Conservation (phyloP, 2,329 filamentous ascomycete genomes). For the Byssothecium circinans region DNA sequence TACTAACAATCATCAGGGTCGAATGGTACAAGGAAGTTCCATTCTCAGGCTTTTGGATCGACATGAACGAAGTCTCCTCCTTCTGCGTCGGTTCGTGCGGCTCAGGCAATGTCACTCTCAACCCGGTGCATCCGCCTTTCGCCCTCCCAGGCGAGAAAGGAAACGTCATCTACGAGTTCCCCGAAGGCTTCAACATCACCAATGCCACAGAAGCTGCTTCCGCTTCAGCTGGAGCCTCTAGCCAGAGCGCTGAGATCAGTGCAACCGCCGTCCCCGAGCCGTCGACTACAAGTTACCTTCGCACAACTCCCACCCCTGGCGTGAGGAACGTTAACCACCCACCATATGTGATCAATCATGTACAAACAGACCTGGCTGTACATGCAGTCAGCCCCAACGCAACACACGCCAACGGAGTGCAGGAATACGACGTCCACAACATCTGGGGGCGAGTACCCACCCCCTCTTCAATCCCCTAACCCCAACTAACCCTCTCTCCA, state of each 20-base stretch:
- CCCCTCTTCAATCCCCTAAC: neutral
- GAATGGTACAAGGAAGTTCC: constrained; percentile 56
- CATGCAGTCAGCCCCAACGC: constrained; percentile 77
- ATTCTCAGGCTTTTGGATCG: constrained; percentile 61
- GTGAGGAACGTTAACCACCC: constrained; percentile 70
- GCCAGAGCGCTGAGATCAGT: constrained; percentile 51
- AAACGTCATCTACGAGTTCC: constrained; percentile 62
- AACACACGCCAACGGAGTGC: constrained; percentile 70
- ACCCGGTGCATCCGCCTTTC: constrained; percentile 70
- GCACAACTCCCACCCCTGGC: constrained; percentile 64
- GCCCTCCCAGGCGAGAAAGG: constrained; percentile 65
- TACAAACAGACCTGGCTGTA: constrained; percentile 68
- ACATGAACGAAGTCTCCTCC: constrained; percentile 64
- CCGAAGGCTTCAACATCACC: constrained; percentile 69
- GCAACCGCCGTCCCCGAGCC: constrained; percentile 20
- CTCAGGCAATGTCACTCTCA: constrained; percentile 63
- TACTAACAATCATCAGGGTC: constrained; percentile 19
- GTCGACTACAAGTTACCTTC: constrained; percentile 51
- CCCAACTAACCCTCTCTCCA: constrained; percentile 32
- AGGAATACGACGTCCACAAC: constrained; percentile 84
- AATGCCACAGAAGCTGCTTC: constrained; percentile 68
- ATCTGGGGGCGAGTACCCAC: constrained; percentile 51
- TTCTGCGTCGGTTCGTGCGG: constrained; percentile 76
- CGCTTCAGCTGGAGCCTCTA: constrained; percentile 57
- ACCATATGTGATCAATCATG: constrained; percentile 75